Percentiles rank a stretch among this genome's conserved stretches.
These are phyloP conservation scores for Ophiorrhiza pumila DNA, from an alignment of 257 asterid species.

Conservation along the genomic window DNA sequence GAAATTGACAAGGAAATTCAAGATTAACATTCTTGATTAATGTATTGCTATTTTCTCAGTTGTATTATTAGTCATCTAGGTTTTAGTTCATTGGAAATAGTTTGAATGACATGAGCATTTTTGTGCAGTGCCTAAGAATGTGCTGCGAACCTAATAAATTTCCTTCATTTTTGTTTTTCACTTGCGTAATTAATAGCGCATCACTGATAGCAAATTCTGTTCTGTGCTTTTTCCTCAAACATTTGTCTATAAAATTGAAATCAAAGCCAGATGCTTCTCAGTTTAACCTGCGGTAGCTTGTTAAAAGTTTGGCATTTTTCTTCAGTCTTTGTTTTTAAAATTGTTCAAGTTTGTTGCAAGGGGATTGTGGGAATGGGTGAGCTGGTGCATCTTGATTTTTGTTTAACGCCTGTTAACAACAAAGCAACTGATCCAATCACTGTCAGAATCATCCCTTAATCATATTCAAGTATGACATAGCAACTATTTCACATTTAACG, in stretches of 20 bases:
- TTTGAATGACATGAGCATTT: slow-evolving; percentile 2
- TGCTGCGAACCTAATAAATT: slow-evolving; percentile 13
- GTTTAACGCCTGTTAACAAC: too few relatives aligned
- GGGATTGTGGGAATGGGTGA: too few relatives aligned
- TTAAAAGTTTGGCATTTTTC: too few relatives aligned
- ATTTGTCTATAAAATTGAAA: background rate
- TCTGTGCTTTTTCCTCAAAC: background rate
- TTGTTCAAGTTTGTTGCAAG: too few relatives aligned
- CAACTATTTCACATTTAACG: background rate
- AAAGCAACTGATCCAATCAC: too few relatives aligned
- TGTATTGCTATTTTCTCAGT: slow-evolving; percentile 1
- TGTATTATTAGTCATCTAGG: slow-evolving; percentile 13
- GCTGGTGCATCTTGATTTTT: too few relatives aligned
- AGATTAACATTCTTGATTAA: slow-evolving; percentile 9
- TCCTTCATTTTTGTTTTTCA: background rate
- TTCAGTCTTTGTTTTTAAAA: too few relatives aligned
- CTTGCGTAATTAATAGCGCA: background rate
- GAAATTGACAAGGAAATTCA: background rate
- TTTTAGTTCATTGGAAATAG: background rate
- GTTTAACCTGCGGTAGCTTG: too few relatives aligned
- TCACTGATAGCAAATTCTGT: background rate
- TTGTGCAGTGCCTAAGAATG: slow-evolving; percentile 6
- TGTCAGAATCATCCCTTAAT: too few relatives aligned
- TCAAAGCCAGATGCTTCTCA: too few relatives aligned
- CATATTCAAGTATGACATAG: too few relatives aligned